A percentile compares a stretch with the other conserved stretches of the same genome.
Evolutionary conservation across 2,329 filamentous ascomycete genomes (phyloP).

Genomic region (Fusarium sp.): DNA sequence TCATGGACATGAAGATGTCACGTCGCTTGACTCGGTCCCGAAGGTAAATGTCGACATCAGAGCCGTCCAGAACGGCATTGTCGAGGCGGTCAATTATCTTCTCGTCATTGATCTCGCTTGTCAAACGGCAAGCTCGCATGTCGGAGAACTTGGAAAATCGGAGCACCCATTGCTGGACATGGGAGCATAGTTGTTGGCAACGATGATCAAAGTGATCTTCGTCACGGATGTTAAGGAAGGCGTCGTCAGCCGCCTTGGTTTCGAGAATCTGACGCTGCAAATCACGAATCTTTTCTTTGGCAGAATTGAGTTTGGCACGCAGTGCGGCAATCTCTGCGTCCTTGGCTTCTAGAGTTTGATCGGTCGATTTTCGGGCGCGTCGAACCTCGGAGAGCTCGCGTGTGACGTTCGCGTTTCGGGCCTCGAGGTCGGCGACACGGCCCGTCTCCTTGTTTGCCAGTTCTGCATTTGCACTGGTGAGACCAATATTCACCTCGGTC

Average conservation of each 20-base stretch:
- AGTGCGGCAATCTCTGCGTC: conserved; percentile 85
- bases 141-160: conserved; percentile 99
- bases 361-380: conserved; percentile 70
- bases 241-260: conserved; percentile 70
- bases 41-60: conserved; percentile 90
- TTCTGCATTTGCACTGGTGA: conserved; percentile 81
- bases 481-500: conserved; percentile 83
- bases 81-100: conserved; percentile 95
- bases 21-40: conserved; percentile 87
- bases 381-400: conserved; percentile 78
- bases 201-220: conserved; percentile 96
- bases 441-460: conserved; percentile 81
- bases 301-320: conserved; percentile 80
- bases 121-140: conserved; percentile 85
- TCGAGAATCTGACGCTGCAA: conserved; percentile 66
- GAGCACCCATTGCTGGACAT: conserved; percentile 97
- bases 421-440: conserved; percentile 75
- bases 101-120: conserved; percentile 87
- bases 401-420: conserved; percentile 72
- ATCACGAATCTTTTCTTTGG: conserved; percentile 70
- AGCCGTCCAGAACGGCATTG: conserved; percentile 93
- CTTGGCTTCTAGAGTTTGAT: conserved; percentile 79
- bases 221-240: conserved; percentile 84
- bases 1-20: conserved; percentile 98
- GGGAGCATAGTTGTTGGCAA: conserved; percentile 93